phyloP scores from a whole-genome alignment of 2,329 filamentous ascomycete species.

The Penicillium frequentans region DNA sequence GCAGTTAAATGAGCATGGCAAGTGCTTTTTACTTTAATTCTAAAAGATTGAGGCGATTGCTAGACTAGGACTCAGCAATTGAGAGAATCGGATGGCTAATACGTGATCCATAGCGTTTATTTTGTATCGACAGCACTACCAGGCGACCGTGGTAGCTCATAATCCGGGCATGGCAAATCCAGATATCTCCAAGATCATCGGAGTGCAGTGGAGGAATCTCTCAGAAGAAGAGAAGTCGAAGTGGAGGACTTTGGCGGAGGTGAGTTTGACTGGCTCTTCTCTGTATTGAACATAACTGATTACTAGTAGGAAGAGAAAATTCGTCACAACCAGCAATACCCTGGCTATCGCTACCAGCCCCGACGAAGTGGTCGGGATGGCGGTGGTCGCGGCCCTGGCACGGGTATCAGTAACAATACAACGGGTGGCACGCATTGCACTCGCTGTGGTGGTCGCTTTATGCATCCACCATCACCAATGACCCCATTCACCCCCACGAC shows the following conservation, averaged over 20 bases:
- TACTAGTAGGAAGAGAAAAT: slow-evolving; percentile 75
- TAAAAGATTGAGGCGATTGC: background rate
- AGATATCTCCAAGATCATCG: slow-evolving; percentile 96
- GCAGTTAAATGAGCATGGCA: slow-evolving; percentile 19
- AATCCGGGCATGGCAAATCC: slow-evolving; percentile 92
- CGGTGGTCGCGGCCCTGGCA: slow-evolving; percentile 36
- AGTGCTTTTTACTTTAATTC: slow-evolving; percentile 21
- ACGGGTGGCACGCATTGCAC: slow-evolving; percentile 40
- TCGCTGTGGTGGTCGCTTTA: slow-evolving; percentile 49
- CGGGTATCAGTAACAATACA: slow-evolving; percentile 38
- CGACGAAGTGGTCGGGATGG: slow-evolving; percentile 63
- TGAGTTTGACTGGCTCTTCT: slow-evolving; percentile 33
- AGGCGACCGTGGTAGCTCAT: slow-evolving; percentile 74
- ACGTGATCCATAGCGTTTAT: slow-evolving; percentile 73
- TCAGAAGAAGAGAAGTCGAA: slow-evolving; percentile 71
- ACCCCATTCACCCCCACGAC: slow-evolving; percentile 39
- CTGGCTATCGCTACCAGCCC: slow-evolving; percentile 92
- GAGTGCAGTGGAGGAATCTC: slow-evolving; percentile 84
- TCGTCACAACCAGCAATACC: slow-evolving; percentile 85
- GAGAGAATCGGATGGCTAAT: background rate
- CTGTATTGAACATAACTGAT: background rate
- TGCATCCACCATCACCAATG: slow-evolving; percentile 47
- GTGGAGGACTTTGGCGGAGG: slow-evolving; percentile 88
- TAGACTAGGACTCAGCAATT: background rate
- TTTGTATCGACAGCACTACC: slow-evolving; percentile 90